These are phyloP conservation scores for Russula lepida DNA, from an alignment of 768 basidiomycete species.

Conservation along the genomic window DNA sequence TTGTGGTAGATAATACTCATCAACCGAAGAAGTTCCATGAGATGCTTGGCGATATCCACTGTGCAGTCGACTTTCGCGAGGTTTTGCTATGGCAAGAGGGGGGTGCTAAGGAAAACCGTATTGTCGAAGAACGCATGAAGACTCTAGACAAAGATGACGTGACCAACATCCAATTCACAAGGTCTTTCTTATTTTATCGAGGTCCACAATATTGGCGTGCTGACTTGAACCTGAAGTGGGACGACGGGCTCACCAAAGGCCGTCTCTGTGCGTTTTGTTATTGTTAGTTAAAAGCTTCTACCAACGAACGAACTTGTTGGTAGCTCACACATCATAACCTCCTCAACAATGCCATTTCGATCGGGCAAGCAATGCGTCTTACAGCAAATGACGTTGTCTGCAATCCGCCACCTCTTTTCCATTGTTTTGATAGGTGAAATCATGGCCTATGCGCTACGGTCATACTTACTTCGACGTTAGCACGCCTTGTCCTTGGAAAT, in stretches of 20 bases:
- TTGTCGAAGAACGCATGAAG: conserved; percentile 36
- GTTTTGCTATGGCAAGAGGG: conserved; percentile 60
- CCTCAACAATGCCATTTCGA: conserved; percentile 67
- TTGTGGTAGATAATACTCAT: conserved; percentile 57
- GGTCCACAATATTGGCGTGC: conserved; percentile 1
- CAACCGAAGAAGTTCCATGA: conserved; percentile 34
- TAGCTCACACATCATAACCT: conserved; percentile 74
- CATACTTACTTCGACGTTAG: conserved; percentile 6
- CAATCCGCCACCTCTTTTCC: conserved; percentile 78
- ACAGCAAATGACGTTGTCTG: conserved; percentile 61
- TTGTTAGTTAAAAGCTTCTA: not conserved
- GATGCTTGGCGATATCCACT: conserved; percentile 35
- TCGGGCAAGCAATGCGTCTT: conserved; percentile 63
- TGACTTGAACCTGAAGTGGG: conserved; percentile 39
- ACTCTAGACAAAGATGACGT: conserved; percentile 55
- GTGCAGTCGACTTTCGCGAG: conserved; percentile 64
- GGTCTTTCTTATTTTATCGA: conserved; percentile 33
- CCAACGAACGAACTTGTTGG: not conserved
- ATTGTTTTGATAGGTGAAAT: conserved; percentile 76
- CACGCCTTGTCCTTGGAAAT: conserved; percentile 76
- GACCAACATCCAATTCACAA: conserved; percentile 81
- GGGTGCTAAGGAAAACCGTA: conserved; percentile 30
- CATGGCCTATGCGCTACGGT: not conserved
- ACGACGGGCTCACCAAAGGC: conserved; percentile 79
- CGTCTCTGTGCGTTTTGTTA: conserved; percentile 50